Conservation (phyloP, 106 monocot species). For the Allium cepa region DNA sequence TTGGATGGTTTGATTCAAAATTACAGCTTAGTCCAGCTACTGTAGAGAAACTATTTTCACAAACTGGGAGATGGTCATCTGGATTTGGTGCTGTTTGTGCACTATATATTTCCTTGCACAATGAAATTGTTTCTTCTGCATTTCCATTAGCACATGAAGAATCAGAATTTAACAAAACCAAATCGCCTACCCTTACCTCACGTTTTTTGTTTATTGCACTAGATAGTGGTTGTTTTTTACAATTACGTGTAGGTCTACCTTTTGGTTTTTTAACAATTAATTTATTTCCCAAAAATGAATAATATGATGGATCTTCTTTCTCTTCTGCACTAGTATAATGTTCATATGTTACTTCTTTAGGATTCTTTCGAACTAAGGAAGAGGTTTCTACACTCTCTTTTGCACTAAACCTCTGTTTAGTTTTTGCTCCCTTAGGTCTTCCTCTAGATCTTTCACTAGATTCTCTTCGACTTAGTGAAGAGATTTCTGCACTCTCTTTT, state of each 20-base stretch:
- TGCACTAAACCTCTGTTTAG: slow-evolving; percentile 7
- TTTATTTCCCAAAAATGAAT: neutral
- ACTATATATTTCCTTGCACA: slow-evolving; percentile 36
- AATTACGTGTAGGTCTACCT: slow-evolving; percentile 21
- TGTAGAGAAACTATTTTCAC: neutral
- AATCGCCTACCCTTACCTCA: neutral
- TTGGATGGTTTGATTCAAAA: slow-evolving; percentile 3
- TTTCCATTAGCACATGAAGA: neutral
- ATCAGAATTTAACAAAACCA: too few species aligned
- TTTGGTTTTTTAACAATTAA: slow-evolving; percentile 1
- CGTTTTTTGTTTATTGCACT: too few species aligned
- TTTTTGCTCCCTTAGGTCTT: slow-evolving; percentile 3
- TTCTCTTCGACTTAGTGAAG: slow-evolving; percentile 6
- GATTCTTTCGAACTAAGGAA: too few species aligned
- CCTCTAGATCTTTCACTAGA: slow-evolving; percentile 10
- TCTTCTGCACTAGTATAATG: neutral
- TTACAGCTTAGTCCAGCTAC: neutral
- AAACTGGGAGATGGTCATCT: neutral
- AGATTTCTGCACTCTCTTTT: slow-evolving; percentile 17
- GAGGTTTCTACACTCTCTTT: too few species aligned
- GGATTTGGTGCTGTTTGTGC: slow-evolving; percentile 9
- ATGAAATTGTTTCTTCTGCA: slow-evolving; percentile 1
- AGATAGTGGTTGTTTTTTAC: neutral
- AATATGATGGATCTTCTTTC: neutral
- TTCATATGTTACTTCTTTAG: too few species aligned